Evolutionary conservation across 2,329 filamentous ascomycete species (phyloP).

Genomic region (Microdochium nivale): DNA sequence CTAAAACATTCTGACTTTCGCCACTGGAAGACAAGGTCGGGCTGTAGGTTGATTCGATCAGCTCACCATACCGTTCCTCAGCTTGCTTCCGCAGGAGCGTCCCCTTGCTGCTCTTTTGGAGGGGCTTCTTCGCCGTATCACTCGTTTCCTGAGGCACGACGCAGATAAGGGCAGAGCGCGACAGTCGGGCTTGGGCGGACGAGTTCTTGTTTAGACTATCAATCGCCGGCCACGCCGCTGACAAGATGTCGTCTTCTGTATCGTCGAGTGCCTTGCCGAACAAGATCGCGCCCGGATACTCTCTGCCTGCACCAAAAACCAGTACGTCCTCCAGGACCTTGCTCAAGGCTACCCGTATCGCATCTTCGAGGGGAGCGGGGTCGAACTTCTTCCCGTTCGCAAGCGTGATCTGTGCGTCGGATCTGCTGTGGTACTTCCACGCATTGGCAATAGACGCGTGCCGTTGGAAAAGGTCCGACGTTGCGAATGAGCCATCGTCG

Average conservation of each 20-base stretch:
- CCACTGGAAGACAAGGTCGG: constrained; percentile 4
- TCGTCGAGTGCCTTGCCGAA: constrained; percentile 28
- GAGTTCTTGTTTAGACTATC: constrained; percentile 37
- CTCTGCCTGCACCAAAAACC: constrained; percentile 50
- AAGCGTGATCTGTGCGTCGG: constrained; percentile 53
- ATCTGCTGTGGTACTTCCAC: constrained; percentile 54
- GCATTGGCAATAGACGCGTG: constrained; percentile 42
- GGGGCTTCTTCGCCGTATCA: constrained; percentile 7
- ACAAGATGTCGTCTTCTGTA: constrained; percentile 27
- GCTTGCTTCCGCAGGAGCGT: constrained; percentile 44
- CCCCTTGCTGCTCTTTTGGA: constrained; percentile 57
- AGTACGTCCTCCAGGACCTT: constrained; percentile 42
- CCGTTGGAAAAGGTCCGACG: constrained; percentile 51
- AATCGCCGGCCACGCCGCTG: constrained; percentile 31
- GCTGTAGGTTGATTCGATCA: constrained; percentile 38
- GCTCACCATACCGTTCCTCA: constrained; percentile 35
- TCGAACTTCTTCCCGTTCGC: constrained; percentile 64
- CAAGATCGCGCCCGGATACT: constrained; percentile 47
- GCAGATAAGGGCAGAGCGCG: constrained; percentile 36
- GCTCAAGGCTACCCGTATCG: constrained; percentile 32
- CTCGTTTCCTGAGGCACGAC: constrained; percentile 25
- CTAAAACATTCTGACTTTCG: constrained; percentile 10
- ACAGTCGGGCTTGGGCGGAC: constrained; percentile 41
- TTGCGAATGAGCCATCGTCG: constrained; percentile 51
- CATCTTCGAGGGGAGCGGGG: constrained; percentile 50